Base-by-base conservation (phyloP, 2,329 filamentous ascomycete genomes). In the Biscogniauxia mediterranea region DNA sequence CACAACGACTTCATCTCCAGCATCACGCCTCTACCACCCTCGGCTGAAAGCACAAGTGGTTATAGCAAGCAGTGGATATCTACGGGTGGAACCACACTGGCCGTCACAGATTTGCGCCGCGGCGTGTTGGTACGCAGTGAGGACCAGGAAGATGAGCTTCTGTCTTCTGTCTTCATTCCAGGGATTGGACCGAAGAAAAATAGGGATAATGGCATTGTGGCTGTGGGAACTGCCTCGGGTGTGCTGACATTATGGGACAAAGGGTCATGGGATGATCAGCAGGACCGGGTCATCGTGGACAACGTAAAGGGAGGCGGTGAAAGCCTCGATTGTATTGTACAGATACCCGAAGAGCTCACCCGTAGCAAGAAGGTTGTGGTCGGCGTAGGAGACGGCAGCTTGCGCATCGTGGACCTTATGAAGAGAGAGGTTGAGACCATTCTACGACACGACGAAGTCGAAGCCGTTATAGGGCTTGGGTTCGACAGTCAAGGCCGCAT, bases 31-130 rank as follows among this genome's bases (percentile, higher is more conserved):
- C 84, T 99, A 0, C 93, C 93, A 0, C 85, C 93, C 0, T 89
- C 90, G 1, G 84, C 88, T 28, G 86, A 90, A 59, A 95, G 90
- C 75, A 97, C 92, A 0, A 94, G 90, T 19, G 93, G 93, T 5
- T 94, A 91, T 74, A 88, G 91, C 70, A 97, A 97, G 77, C 94
- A 98, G 78, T 99, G 93, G 90, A 85, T 97, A 57, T 95, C 90
- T 46, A 97, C 93, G 0, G 95, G 95, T 38, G 93, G 93, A 52
- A 94, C 92, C 1, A 98, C 94, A 0, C 80, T 99, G 20, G 92
- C 93, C 1, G 89, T 97, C 46, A 96, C 93, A 0, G 95, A 99
- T 74, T 80, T 97, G 52, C 87, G 94, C 23, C 84, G 91, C 54
- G 94, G 94, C 15, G 91, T 97, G 5, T 79, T 98, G 52, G 89